Base-by-base conservation (phyloP, 163 green algal species). In the Chloromonas sp. region DNA sequence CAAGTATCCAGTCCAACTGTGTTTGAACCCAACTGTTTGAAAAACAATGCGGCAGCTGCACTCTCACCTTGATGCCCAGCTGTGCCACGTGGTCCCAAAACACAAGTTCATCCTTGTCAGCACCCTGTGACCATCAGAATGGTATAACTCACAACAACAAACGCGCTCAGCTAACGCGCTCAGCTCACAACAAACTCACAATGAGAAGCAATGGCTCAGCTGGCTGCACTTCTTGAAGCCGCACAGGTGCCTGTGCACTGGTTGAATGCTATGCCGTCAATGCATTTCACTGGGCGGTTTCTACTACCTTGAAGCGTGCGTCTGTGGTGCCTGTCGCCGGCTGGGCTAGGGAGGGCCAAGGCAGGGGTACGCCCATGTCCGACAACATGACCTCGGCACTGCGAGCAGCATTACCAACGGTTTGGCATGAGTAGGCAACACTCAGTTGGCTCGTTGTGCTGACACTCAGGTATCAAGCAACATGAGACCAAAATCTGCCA, bases 361-460 rank as follows among this genome's bases (percentile, higher is more conserved):
- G 13, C 71, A 97, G 88, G 2, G 89, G 88, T 77, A 96, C 86
- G 1, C 94, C 94, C 89, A 96, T 91, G 86, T 96, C 94, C 1
- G 91, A 86, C 83, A 96, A 80, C 94, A 97, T 97, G 61, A 94
- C 94, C 77, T 97, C 94, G 0, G 93, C 93, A 83, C 92, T 96
- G 91, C 96, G 85, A 91, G 83, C 60, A 77, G 36, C 3, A 14
- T 81, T 62, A 15, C 2, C 1, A 57, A 82, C 1, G 66, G 14
- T 62, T 61, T 85, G 14, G 85, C 36, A 76, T 13, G 2, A 78
- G 1, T 15, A 78, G 71, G 1, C n/a, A 14, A 1, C 36, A 1
- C 1, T 78, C 2, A 36, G 36, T 36, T 36, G 36, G 36, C 36
- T 36, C 36, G 36, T 36, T 36, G 36, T 36, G 36, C 36, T 36